Base-by-base conservation (phyloP, 139 green algal species). In the Pseudopediastrum boryanum region DNA sequence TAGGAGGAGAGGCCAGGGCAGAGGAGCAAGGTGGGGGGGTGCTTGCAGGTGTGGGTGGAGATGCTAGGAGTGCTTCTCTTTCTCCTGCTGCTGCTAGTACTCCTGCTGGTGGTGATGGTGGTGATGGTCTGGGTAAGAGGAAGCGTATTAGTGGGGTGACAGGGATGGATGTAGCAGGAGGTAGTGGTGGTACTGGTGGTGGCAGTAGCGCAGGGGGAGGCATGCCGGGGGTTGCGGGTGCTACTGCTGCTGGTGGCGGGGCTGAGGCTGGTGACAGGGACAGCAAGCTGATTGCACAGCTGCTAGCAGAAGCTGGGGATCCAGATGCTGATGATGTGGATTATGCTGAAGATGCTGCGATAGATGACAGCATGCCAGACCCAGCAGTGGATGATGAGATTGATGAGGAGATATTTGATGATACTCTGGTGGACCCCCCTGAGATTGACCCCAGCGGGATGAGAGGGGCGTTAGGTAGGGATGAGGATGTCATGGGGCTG, bases 251-350 rank as follows among this genome's bases (percentile, higher is more conserved):
- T 29, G 58, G 58, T 66, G 58, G 31, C 58, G 21, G 58, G 58
- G 2, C 31, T 42, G 58, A 31, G 58, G 12, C 19, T 66, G 58
- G 58, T 29, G 16, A 36, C 58, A 25, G 58, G 31, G 5, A 42
- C 13, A 36, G 58, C 58, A 66, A 21, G n/a, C 25, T 36, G 3
- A 64, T 36, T 58, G 48, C 48, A 58, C 48, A 58, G 48, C 48
- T n/a, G 48, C 48, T 21, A 58, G 48, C 48, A 58, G 48, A 58
- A 58, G 48, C 16, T 21, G 21, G 48, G 19, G 48, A 58, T 58
- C 19, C 48, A 58, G 48, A 36, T 69, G n/a, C 44, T 66, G 56
- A 66, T 31, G 38, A 31, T 66, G 56, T 66, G 56, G 56, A 31
- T 21, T 3, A 29, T 29, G 58, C 29, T 31, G 58, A 66, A 12